Evolutionary conservation across 495 filamentous ascomycete genomes (phyloP).

Genomic region (Aspergillus panamensis): DNA sequence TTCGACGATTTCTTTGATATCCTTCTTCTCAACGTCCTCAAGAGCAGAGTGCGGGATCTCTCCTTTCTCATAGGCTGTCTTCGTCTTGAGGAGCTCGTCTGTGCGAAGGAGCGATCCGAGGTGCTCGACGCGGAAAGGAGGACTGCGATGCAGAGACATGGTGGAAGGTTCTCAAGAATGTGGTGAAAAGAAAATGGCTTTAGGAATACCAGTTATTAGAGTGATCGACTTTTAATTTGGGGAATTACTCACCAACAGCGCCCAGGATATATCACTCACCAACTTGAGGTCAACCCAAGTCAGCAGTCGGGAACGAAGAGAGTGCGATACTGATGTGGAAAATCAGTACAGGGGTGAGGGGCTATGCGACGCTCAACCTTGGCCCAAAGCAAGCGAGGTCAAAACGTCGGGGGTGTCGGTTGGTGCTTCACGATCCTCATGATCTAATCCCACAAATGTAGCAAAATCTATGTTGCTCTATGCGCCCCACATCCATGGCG

Average conservation of each 20-base stretch:
- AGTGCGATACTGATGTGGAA: not conserved
- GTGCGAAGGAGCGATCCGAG: constrained; percentile 79
- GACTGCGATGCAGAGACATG: constrained; percentile 52
- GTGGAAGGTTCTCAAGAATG: constrained; percentile 10
- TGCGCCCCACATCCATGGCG: not conserved
- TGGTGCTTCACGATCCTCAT: not conserved
- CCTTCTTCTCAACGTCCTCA: constrained; percentile 56
- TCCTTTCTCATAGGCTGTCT: constrained; percentile 53
- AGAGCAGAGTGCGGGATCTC: constrained; percentile 39
- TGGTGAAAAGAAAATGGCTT: not conserved
- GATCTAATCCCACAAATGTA: not conserved
- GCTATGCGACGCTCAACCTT: not conserved
- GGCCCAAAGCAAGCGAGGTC: not conserved
- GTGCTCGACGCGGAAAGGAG: constrained; percentile 82
- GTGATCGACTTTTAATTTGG: not conserved
- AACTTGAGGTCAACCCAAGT: not conserved
- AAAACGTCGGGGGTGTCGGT: too few relatives aligned
- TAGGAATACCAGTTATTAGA: not conserved
- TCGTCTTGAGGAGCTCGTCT: constrained; percentile 61
- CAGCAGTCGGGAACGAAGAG: not conserved
- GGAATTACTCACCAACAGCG: not conserved
- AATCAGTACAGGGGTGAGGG: not conserved
- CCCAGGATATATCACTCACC: not conserved
- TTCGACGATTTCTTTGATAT: constrained; percentile 63
- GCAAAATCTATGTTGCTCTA: not conserved